Percentiles rank a stretch among this genome's conserved stretches.
Evolutionary conservation across 192 early-diverging fungal genomes (phyloP).

Genomic region (Backusella sp.): DNA sequence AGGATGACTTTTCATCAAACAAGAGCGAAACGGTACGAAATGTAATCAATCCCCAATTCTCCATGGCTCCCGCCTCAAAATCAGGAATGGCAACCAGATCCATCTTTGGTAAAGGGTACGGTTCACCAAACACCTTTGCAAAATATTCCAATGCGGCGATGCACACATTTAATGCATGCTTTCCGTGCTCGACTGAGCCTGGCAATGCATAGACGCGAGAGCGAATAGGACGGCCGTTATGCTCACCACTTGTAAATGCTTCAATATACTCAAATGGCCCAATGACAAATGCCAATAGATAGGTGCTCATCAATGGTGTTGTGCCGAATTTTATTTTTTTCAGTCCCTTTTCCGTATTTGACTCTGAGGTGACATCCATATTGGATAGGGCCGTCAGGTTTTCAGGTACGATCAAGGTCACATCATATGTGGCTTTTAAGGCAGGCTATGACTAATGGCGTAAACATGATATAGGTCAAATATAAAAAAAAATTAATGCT

Average conservation of each 20-base stretch:
- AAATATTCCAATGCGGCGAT: slow-evolving; percentile 80
- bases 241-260: slow-evolving; percentile 63
- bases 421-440: slow-evolving; percentile 93
- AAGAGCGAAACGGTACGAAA: slow-evolving; percentile 83
- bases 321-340: slow-evolving; percentile 87
- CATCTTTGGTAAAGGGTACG: slow-evolving; percentile 91
- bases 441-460: slow-evolving; percentile 53
- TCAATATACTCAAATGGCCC: slow-evolving; percentile 95
- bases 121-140: slow-evolving; percentile 82
- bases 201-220: slow-evolving; percentile 85
- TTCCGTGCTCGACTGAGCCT: slow-evolving; percentile 76
- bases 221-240: slow-evolving; percentile 69
- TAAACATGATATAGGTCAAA: neutral
- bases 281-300: slow-evolving; percentile 88
- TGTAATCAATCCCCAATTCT: slow-evolving; percentile 97
- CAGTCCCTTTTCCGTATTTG: slow-evolving; percentile 20
- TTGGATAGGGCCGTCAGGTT: slow-evolving; percentile 86
- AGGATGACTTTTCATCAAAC: slow-evolving; percentile 76
- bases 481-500: neutral
- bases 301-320: slow-evolving; percentile 94
- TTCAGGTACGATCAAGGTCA: slow-evolving; percentile 76
- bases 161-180: slow-evolving; percentile 80
- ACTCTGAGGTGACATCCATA: slow-evolving; percentile 79
- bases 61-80: slow-evolving; percentile 81
- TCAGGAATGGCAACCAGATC: slow-evolving; percentile 91